Conservation (phyloP, 306 rosid species). For the Casuarina cunninghamiana region DNA sequence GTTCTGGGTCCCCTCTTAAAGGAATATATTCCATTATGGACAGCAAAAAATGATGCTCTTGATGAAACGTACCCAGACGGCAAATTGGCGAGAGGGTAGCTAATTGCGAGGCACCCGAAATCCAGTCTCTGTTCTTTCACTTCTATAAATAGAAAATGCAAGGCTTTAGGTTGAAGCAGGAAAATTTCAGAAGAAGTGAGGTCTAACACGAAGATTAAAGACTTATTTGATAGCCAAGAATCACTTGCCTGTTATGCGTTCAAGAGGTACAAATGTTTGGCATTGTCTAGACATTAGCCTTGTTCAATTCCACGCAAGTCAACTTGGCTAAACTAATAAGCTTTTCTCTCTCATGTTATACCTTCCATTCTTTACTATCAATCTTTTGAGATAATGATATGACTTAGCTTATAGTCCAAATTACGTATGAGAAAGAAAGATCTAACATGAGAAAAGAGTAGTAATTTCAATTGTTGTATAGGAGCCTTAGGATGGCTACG, state of each 20-base stretch:
- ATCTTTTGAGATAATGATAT: background rate
- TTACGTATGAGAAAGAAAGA: too few relatives aligned
- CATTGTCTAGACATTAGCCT: background rate
- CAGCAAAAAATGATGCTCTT: background rate
- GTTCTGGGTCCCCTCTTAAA: too few relatives aligned
- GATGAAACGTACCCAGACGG: too few relatives aligned
- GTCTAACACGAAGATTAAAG: constrained; percentile 31
- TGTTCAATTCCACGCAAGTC: constrained; percentile 22
- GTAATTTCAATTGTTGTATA: too few relatives aligned
- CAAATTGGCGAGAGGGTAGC: too few relatives aligned
- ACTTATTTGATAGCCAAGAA: constrained; percentile 36
- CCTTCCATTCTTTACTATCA: constrained; percentile 3
- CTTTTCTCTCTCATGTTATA: constrained; percentile 29
- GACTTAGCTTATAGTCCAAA: too few relatives aligned
- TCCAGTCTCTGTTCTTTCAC: too few relatives aligned
- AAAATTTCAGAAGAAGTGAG: constrained; percentile 6
- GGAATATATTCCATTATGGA: too few relatives aligned
- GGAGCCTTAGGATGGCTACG: too few relatives aligned
- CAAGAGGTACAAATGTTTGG: background rate
- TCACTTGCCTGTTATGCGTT: constrained; percentile 28
- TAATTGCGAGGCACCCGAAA: too few relatives aligned
- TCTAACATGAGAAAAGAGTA: background rate
- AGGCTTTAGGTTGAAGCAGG: background rate
- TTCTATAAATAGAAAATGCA: too few relatives aligned
- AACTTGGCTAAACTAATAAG: constrained; percentile 33